Evolutionary conservation across 2,329 filamentous ascomycete species (phyloP).

Genomic region (Xylariales sp.): DNA sequence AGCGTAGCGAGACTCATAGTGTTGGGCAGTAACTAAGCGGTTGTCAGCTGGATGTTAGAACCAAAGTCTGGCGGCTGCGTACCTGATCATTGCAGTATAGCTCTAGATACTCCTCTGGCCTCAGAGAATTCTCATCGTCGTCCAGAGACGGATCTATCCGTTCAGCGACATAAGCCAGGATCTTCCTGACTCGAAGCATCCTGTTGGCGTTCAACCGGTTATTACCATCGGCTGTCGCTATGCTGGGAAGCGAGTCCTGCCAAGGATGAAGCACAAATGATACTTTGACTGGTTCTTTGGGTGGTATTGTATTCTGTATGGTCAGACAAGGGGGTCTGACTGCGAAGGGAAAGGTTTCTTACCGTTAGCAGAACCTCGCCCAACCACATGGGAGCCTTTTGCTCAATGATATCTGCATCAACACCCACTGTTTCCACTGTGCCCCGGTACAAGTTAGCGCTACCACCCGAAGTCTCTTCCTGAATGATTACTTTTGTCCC

Average conservation of each 20-base stretch:
- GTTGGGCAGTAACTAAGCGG: conserved; percentile 58
- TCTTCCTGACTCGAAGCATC: conserved; percentile 94
- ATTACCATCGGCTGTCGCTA: conserved; percentile 73
- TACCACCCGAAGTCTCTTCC: conserved; percentile 63
- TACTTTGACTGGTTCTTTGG: conserved; percentile 94
- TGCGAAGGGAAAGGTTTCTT: conserved; percentile 18
- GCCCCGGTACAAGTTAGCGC: conserved; percentile 84
- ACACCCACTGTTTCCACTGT: conserved; percentile 73
- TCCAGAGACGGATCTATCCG: conserved; percentile 72
- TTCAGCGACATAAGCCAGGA: conserved; percentile 86
- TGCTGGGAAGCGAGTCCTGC: conserved; percentile 67
- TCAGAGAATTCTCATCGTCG: conserved; percentile 57
- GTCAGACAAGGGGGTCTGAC: conserved; percentile 8
- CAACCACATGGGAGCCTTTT: conserved; percentile 84
- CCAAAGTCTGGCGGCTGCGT: too few relatives aligned
- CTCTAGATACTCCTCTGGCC: conserved; percentile 89
- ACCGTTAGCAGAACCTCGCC: conserved; percentile 77
- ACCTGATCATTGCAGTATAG: conserved; percentile 92
- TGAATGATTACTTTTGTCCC: conserved; percentile 65
- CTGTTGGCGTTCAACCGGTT: conserved; percentile 92
- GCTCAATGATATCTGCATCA: conserved; percentile 80
- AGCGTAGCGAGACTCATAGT: conserved; percentile 94
- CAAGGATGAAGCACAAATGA: conserved; percentile 86
- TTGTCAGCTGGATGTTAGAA: conserved; percentile 16
- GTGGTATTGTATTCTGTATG: conserved; percentile 66